Evolutionary conservation across 306 rosid genomes (phyloP), one percentile per base, ranked within the genome.

Genomic region (Carpinus viminea): DNA sequence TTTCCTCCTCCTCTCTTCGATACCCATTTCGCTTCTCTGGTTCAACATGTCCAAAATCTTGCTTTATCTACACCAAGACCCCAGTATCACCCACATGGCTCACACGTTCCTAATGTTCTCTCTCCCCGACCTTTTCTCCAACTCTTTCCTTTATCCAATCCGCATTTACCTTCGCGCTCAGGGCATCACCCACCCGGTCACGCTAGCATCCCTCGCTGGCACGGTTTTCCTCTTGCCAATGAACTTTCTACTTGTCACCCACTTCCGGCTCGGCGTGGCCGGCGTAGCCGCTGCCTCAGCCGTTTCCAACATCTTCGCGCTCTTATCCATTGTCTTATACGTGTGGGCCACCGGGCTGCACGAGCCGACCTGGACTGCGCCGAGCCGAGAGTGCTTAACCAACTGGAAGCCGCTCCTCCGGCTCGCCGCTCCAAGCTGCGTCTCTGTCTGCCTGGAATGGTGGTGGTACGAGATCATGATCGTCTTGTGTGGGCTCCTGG

Each of bases 381-480:
- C 97, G 57, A 91, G 87, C 73, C 70, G 84, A 0, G 97, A 95
- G 6, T 95, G 97, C 12, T 55, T 95, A 1, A 52, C 57, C 7
- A 97, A 97, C 54, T 95, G 92, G 90, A 69, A 66, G 86, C 92
- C 97, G 26, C 78, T 95, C 21, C 74, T 91, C 5, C 77, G 80
- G 73, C 82, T 92, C 0, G 98, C 98, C 0, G 89, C 86, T 34
- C 98, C 98, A 36, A 95, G 98, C 77, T 95, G 98, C 36, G 91
- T 88, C 2, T 95, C 98, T 0, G 98, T 95, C 28, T 95, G 98
- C 50, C 64, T 95, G 73, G 98, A 95, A 56, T 95, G 98, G 98
- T 95, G 98, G 98, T 95, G 98, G 98, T 95, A 95, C 72, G 98
- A 95, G 90, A 92, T 95, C 88, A 89, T 95, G 94, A 92, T 92